These are phyloP conservation scores for Hamamelis virginiana DNA, from an alignment of 164 flowering plant genomes.

Conservation along the genomic window DNA sequence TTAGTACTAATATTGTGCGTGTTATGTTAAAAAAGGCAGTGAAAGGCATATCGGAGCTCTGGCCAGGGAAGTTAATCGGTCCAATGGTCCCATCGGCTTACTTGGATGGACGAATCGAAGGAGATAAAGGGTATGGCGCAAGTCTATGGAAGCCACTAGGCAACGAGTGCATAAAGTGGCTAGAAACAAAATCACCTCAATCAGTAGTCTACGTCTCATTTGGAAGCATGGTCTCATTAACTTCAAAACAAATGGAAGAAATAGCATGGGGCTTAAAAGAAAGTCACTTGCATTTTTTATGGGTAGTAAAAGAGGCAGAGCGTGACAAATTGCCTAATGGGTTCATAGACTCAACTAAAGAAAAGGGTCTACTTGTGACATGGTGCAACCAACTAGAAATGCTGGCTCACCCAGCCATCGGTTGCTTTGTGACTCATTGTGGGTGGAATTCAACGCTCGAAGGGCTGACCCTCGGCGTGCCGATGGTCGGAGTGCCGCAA, in stretches of 20 bases:
- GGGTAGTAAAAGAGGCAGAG: conserved; percentile 43
- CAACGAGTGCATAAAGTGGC: conserved; percentile 37
- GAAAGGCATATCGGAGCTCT: conserved; percentile 20
- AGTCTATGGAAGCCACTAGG: conserved; percentile 44
- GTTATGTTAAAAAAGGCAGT: conserved; percentile 18
- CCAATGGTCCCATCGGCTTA: conserved; percentile 59
- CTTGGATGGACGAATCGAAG: conserved; percentile 41
- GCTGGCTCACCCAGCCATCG: conserved; percentile 32
- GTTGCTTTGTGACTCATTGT: conserved; percentile 50
- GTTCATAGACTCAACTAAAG: conserved; percentile 21
- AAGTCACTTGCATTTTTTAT: conserved; percentile 27
- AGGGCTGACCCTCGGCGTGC: conserved; percentile 49
- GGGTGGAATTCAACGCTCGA: conserved; percentile 56
- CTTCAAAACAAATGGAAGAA: conserved; percentile 34
- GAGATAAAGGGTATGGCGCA: conserved; percentile 43
- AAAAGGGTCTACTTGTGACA: conserved; percentile 31
- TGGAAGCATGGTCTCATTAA: conserved; percentile 47
- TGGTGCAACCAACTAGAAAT: conserved; percentile 47
- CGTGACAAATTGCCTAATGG: conserved; percentile 19
- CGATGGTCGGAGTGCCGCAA: conserved; percentile 48
- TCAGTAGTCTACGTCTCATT: conserved; percentile 48
- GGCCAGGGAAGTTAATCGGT: conserved; percentile 42
- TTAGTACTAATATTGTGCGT: not conserved
- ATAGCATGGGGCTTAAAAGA: conserved; percentile 31
- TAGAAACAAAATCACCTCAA: conserved; percentile 25